phyloP scores from a whole-genome alignment of 2,329 filamentous ascomycete genomes.

The Dissoconium aciculare region DNA sequence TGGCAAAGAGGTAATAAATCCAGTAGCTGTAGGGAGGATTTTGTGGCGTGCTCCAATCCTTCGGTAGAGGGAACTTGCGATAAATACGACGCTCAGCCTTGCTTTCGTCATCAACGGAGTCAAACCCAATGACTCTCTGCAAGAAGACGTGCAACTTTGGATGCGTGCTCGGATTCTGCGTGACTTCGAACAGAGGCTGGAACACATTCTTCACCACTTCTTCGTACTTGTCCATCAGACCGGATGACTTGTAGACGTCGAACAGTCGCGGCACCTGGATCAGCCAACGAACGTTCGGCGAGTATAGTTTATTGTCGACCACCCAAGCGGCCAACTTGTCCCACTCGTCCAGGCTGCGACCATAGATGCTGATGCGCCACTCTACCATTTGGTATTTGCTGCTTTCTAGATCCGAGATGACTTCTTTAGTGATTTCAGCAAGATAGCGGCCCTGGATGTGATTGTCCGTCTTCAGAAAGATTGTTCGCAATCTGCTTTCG shows the following conservation, averaged over 20 bases:
- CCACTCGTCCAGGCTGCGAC: constrained; percentile 84
- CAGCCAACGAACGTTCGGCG: constrained; percentile 93
- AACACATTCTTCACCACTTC: constrained; percentile 85
- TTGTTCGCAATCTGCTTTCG: constrained; percentile 88
- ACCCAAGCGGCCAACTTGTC: constrained; percentile 96
- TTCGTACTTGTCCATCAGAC: constrained; percentile 77
- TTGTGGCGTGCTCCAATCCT: constrained; percentile 76
- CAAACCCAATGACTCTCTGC: constrained; percentile 89
- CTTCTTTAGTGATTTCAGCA: constrained; percentile 94
- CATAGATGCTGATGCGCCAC: constrained; percentile 97
- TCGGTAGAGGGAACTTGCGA: constrained; percentile 84
- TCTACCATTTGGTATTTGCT: constrained; percentile 99
- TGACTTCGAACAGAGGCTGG: constrained; percentile 86
- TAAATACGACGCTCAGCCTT: constrained; percentile 90
- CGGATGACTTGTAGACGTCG: constrained; percentile 85
- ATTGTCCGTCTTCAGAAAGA: constrained; percentile 97
- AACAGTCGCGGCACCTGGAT: constrained; percentile 89
- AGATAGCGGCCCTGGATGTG: constrained; percentile 91
- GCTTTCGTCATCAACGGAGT: constrained; percentile 96
- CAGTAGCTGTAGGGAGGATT: constrained; percentile 98
- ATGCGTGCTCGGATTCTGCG: constrained; percentile 68
- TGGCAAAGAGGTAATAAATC: constrained; percentile 95
- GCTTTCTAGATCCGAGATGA: constrained; percentile 90
- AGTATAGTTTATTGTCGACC: constrained; percentile 94
- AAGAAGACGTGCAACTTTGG: constrained; percentile 91